These are phyloP conservation scores for Trifolium dubium DNA, from an alignment of 306 rosid species.

Conservation along the genomic window DNA sequence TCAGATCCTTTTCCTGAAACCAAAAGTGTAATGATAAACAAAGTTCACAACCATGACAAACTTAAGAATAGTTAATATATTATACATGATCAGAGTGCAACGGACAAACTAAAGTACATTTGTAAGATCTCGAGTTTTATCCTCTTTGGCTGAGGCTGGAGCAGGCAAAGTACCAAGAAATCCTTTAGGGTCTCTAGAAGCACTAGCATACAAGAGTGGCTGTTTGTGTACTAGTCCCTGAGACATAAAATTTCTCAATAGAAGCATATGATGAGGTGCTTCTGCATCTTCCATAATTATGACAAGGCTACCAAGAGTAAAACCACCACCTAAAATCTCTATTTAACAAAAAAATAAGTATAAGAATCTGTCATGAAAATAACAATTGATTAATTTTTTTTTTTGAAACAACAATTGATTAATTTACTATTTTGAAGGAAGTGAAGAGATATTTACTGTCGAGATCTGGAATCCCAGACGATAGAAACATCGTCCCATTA, in stretches of 20 bases:
- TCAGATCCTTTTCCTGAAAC: slow-evolving; percentile 75
- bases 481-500: slow-evolving; percentile 70
- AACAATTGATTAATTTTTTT: slow-evolving; percentile 12
- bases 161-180: slow-evolving; percentile 91
- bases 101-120: slow-evolving; percentile 52
- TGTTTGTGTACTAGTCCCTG: slow-evolving; percentile 83
- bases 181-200: slow-evolving; percentile 74
- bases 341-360: slow-evolving; percentile 16
- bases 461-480: slow-evolving; percentile 82
- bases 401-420: slow-evolving; percentile 4
- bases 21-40: slow-evolving; percentile 22
- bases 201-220: slow-evolving; percentile 87
- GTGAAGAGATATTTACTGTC: slow-evolving; percentile 63
- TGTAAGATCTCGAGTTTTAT: slow-evolving; percentile 55
- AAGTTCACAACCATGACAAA: slow-evolving; percentile 28
- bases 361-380: slow-evolving; percentile 25
- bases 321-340: slow-evolving; percentile 93
- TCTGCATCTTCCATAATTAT: slow-evolving; percentile 94
- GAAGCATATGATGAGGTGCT: slow-evolving; percentile 98
- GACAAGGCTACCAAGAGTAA: slow-evolving; percentile 83
- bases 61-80: slow-evolving; percentile 6
- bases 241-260: slow-evolving; percentile 90
- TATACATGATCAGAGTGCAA: background rate
- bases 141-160: slow-evolving; percentile 63
- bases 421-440: slow-evolving; percentile 24